phyloP scores from a whole-genome alignment of 129 eudicot species.

The Flaveria trinervia region DNA sequence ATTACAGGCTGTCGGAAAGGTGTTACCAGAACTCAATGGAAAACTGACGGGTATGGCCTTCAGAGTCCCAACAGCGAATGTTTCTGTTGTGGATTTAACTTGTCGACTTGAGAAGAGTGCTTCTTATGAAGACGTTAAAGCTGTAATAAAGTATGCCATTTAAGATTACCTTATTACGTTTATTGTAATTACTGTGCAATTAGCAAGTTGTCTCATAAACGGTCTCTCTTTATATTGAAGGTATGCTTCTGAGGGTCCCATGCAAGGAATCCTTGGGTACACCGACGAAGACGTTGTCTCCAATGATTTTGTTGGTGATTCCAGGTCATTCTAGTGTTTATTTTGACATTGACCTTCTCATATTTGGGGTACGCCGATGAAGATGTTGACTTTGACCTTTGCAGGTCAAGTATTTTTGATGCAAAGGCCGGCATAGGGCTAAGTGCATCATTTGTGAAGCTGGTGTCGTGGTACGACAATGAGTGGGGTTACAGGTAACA shows the following conservation, averaged over 20 bases:
- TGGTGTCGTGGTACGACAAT: constrained; percentile 90
- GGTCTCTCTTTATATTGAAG: constrained; percentile 31
- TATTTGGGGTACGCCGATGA: background rate
- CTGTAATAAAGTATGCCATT: constrained; percentile 71
- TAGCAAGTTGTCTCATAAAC: background rate
- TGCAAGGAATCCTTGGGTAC: constrained; percentile 92
- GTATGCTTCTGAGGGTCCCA: constrained; percentile 87
- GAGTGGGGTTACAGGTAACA: constrained; percentile 99
- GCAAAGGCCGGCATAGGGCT: constrained; percentile 93
- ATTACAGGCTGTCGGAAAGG: constrained; percentile 94
- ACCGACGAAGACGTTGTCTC: constrained; percentile 97
- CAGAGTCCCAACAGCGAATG: constrained; percentile 93
- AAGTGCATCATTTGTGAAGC: constrained; percentile 79
- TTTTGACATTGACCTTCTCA: background rate
- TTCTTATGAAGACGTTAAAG: constrained; percentile 91
- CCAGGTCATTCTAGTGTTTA: constrained; percentile 48
- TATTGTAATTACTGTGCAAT: background rate
- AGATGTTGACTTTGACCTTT: constrained; percentile 9
- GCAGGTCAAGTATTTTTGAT: constrained; percentile 91
- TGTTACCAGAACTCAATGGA: constrained; percentile 90
- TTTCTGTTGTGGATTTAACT: constrained; percentile 95
- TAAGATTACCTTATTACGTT: constrained; percentile 4
- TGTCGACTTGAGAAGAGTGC: constrained; percentile 93
- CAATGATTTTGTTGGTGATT: constrained; percentile 92
- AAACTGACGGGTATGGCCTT: constrained; percentile 99